Evolutionary conservation across 768 basidiomycete genomes (phyloP), one percentile per base, ranked within the genome.

Genomic region (Leucocoprinus sp.): DNA sequence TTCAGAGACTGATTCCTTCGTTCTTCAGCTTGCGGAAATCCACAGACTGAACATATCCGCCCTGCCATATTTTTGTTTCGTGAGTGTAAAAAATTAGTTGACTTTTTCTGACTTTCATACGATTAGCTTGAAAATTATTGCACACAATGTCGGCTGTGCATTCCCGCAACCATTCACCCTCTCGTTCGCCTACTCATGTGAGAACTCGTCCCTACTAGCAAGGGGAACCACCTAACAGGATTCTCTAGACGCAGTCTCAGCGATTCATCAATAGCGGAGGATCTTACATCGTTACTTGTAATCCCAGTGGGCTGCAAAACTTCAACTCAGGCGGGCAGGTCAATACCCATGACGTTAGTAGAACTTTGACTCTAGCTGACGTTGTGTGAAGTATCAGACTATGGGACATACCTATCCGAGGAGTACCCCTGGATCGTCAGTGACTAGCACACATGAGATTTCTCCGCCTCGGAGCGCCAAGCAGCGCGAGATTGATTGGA

Each of bases 251-350:
- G 40, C 68, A 70, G 50, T 52, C 66, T 3, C 70, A 76, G 54
- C 67, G 72, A 53, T 78, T 71, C 54, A 58, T 74, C 49, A 63
- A 68, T 9, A 62, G 69, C 18, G 38, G 38, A 17, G 56, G 65
- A 31, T 46, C 42, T 26, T 73, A 80, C 54, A 71, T 68, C 33
- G 70, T 75, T 17, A 70, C 70, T 60, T 61, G 68, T 36, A 63
- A 71, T n/a, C 57, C 68, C 1, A 69, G 60, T 22, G 62, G 68
- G 11, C 64, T 79, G 45, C 79, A 80, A 56, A 60, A 64, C 23
- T 67, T 80, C 45, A 76, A 72, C 59, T 65, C 78, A 40, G 76
- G 81, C 35, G 84, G 83, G 82, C 80, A 83, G 75, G 83, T 76
- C 45, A 38, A 74, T 65, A 48, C 8, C 37, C 43, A 26, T 28